Evolutionary conservation across 83 land plant species (phyloP).

Genomic region (Isoetes engelmannii): DNA sequence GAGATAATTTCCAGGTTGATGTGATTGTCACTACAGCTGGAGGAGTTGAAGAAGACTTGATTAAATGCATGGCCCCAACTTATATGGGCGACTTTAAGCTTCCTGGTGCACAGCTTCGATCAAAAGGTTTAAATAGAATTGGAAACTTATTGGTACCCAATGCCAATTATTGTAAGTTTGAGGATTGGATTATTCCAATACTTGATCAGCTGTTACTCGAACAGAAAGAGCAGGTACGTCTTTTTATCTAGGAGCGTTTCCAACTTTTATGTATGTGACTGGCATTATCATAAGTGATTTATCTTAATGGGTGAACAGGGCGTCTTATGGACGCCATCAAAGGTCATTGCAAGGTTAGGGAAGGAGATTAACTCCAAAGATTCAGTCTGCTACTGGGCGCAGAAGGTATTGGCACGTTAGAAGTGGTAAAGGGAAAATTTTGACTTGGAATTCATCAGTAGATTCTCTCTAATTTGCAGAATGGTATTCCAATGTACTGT

Average conservation of each 20-base stretch:
- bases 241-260: neutral
- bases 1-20: slow-evolving; percentile 91
- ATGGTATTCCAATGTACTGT: slow-evolving; percentile 77
- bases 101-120: slow-evolving; percentile 65
- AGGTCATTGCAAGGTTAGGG: slow-evolving; percentile 75
- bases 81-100: slow-evolving; percentile 75
- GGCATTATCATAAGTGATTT: neutral
- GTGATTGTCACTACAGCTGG: slow-evolving; percentile 95
- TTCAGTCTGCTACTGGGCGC: slow-evolving; percentile 91
- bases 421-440: neutral
- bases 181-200: slow-evolving; percentile 88
- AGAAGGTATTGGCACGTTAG: slow-evolving; percentile 45
- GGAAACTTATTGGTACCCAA: slow-evolving; percentile 92
- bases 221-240: slow-evolving; percentile 54
- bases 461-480: slow-evolving; percentile 35
- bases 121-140: slow-evolving; percentile 88
- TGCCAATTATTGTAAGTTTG: slow-evolving; percentile 93
- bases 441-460: neutral
- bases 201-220: slow-evolving; percentile 78
- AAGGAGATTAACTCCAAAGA: slow-evolving; percentile 72
- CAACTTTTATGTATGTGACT: neutral
- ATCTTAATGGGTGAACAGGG: slow-evolving; percentile 31
- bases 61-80: slow-evolving; percentile 88
- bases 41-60: slow-evolving; percentile 90
- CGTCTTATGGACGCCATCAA: slow-evolving; percentile 82